Evolutionary conservation across 768 basidiomycete species (phyloP), one percentile per base, ranked within the genome.

Genomic region (Termitomyces sp.): DNA sequence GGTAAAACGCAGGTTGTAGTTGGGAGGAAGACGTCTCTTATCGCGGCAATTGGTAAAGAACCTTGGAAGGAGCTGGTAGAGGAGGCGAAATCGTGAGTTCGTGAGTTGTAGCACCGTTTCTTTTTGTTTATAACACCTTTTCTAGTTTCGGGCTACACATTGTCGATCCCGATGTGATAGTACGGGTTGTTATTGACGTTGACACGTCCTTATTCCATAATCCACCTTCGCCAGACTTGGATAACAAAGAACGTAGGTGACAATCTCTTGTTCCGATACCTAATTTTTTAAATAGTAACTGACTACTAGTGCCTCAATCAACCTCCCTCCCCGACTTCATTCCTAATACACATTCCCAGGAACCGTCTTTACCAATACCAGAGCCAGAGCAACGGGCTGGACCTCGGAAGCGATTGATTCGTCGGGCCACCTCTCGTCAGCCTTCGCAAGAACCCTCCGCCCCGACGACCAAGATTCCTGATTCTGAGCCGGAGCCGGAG

Each of bases 41-140:
- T 72, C 27, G 71, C 77, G 11, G 82, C 78, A 1, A 68, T 85
- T n/a, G 85, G 86, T 2, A 62, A 66, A 21, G 77, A 76, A n/a
- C 73, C 60, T 21, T 90, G 86, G 87, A 69, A 70, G 31, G 77
- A 81, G 37, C 66, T 89, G 35, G 70, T 74, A 0, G 69, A 75
- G 0, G 82, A 83, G 59, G 82, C 82, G 1, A 73, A 73, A 61
- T 76, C 71, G 88, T 88, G 46, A 14, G 71, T 66, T 19, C 6
- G 17, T 40, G 21, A 35, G 51, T 17, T 37, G n/a, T 17, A 37
- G 25, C 35, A 55, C 49, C 45, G 29, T 11, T 41, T 19, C 38
- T 42, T 51, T 32, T 19, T 51, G 29, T 48, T 17, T 46, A 21
- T 35, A 7, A 35, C 17, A n/a, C 9, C 12, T 14, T 38, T 27